A percentile compares a stretch with the other conserved stretches of the same genome.
phyloP scores from a whole-genome alignment of 108 stramenopile species.

The Pseudonitzschia multistriata region DNA sequence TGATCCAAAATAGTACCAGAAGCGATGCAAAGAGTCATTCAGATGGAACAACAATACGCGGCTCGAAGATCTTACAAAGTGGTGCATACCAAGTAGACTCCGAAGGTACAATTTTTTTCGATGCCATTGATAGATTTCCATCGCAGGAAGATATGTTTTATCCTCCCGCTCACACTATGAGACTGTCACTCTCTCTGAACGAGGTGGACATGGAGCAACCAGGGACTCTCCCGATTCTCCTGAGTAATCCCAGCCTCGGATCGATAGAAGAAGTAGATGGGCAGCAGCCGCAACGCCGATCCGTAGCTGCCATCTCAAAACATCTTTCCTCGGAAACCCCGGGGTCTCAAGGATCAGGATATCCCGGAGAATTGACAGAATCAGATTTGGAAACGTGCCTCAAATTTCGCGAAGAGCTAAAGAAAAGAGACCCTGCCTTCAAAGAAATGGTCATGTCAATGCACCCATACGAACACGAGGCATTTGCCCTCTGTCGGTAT shows the following conservation, averaged over 20 bases:
- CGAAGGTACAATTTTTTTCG: background rate
- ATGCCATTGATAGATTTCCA: slow-evolving; percentile 9
- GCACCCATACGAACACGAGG: slow-evolving; percentile 14
- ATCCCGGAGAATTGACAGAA: slow-evolving; percentile 26
- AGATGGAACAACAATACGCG: too few relatives aligned
- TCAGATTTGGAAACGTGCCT: slow-evolving; percentile 16
- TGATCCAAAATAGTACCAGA: too few relatives aligned
- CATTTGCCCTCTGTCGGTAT: slow-evolving; percentile 26
- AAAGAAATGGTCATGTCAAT: slow-evolving; percentile 21
- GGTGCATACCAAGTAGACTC: background rate
- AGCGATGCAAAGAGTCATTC: too few relatives aligned
- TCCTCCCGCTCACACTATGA: slow-evolving; percentile 2
- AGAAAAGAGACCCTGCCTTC: slow-evolving; percentile 11
- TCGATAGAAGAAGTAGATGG: background rate
- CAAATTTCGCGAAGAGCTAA: slow-evolving; percentile 17
- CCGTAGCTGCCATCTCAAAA: background rate
- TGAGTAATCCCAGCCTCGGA: background rate
- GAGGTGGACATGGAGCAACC: background rate
- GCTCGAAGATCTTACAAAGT: too few relatives aligned
- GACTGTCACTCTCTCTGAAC: background rate
- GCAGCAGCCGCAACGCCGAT: background rate
- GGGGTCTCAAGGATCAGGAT: slow-evolving; percentile 7
- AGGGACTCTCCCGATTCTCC: background rate
- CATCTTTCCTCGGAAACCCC: background rate
- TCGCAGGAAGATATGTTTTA: background rate